Conservation (phyloP, 73 alveolate genomes). For the Diophrys sp. region DNA sequence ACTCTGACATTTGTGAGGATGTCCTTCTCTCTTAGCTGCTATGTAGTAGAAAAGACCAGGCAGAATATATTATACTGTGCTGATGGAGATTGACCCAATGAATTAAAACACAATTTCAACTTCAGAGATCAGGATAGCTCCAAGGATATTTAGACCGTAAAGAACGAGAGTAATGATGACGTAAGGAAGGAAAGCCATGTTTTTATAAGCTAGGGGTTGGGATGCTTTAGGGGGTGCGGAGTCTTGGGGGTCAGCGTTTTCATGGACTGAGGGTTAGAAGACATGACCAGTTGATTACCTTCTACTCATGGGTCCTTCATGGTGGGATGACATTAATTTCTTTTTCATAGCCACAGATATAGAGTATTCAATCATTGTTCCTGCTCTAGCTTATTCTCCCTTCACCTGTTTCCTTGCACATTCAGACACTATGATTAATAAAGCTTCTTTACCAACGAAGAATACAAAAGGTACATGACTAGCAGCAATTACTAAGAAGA, state of each 20-base stretch:
- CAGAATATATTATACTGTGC: neutral
- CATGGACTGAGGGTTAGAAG: no score
- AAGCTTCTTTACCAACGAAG: constrained; percentile 37
- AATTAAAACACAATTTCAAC: neutral
- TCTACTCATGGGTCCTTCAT: no score
- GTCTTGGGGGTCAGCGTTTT: no score
- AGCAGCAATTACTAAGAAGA: constrained; percentile 15
- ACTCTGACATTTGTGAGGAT: no score
- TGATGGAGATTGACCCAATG: neutral
- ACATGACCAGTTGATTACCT: no score
- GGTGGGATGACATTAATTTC: no score
- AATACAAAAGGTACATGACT: constrained; percentile 16
- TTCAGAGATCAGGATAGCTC: constrained; percentile 3
- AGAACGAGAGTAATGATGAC: neutral
- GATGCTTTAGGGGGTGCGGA: no score
- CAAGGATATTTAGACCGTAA: neutral
- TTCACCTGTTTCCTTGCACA: neutral
- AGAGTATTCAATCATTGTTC: neutral
- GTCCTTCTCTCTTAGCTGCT: neutral
- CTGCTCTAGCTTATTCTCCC: neutral
- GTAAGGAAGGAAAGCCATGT: neutral
- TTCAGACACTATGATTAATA: constrained; percentile 14
- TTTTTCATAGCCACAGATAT: neutral
- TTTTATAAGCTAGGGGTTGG: neutral
- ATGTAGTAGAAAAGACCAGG: neutral